Base-by-base conservation (phyloP, 2,329 filamentous ascomycete species). In the Trichoderma endophyticum region DNA sequence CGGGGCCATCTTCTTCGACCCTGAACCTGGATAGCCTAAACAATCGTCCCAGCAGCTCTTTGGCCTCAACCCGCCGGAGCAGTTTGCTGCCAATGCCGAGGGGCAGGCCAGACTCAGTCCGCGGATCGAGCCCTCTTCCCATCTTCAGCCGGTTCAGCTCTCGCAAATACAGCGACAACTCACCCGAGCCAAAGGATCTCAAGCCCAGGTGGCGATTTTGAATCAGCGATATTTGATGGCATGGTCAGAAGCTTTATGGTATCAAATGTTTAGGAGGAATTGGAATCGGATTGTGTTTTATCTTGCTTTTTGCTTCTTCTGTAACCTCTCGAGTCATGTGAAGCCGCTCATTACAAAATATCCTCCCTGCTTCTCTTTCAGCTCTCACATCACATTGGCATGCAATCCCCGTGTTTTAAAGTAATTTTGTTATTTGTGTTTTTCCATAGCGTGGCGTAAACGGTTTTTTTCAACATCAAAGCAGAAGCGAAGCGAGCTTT, bases 21-120 rank as follows among this genome's bases (percentile, higher is more conserved):
- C 73, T 78, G 70, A 71, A 74, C 11, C 77, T 78, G 15, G 78
- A 80, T 73, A 70, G 77, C 75, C 75, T 73, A 73, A 28, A 79
- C 75, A 76, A 80, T 78, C 84, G 89, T 34, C 85, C 89, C 12
- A 86, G 85, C 57, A 91, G 87, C 77, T 90, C 89, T 3, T 76
- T 91, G 59, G 86, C 87, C 7, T 83, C 80, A 24, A 84, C 81
- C 71, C 82, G 88, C 73, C 85, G 89, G 34, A 83, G 80, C 5
- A 90, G 88, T 75, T 76, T 90, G 71, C 80, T 91, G 26, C 88
- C 89, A 21, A 54, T 86, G 70, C 82, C 85, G 0, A 84, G 78
- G 30, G 75, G 77, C 4, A 80, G 75, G 56, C 75, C 77, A 24
- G 78, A 80, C 7, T 78, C 78, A 30, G 77, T 81, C 21, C 81